These are phyloP conservation scores for Aspergillus neotritici DNA, from an alignment of 2,329 filamentous ascomycete genomes.

Conservation along the genomic window DNA sequence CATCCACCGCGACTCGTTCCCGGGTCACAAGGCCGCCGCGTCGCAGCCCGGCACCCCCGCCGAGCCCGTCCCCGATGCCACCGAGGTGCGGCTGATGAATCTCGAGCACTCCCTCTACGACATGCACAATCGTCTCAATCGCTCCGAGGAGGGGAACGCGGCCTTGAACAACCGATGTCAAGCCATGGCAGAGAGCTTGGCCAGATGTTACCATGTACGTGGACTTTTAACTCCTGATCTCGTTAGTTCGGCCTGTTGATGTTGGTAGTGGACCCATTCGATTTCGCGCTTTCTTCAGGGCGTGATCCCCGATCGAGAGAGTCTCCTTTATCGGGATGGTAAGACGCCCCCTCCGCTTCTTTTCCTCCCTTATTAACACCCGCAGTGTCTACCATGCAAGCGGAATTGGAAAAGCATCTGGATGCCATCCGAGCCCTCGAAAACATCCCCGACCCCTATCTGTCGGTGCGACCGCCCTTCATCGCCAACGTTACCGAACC, in stretches of 20 bases:
- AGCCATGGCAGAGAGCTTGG: constrained; percentile 72
- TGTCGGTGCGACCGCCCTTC: constrained; percentile 60
- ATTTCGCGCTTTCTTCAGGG: constrained; percentile 69
- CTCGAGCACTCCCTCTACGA: constrained; percentile 83
- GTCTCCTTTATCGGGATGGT: constrained; percentile 76
- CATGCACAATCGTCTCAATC: constrained; percentile 65
- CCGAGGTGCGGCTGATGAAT: constrained; percentile 66
- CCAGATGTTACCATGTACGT: constrained; percentile 62
- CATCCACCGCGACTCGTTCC: constrained; percentile 86
- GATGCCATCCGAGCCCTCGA: constrained; percentile 54
- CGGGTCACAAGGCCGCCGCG: constrained; percentile 64
- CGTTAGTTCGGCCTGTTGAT: constrained; percentile 3
- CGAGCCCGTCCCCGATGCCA: constrained; percentile 72
- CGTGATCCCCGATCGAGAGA: constrained; percentile 69
- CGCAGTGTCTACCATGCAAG: constrained; percentile 53
- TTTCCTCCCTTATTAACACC: constrained; percentile 10
- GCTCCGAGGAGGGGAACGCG: constrained; percentile 77
- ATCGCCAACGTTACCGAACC: constrained; percentile 61
- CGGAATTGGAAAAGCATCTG: constrained; percentile 57
- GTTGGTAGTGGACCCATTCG: constrained; percentile 69
- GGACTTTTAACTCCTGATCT: constrained; percentile 2
- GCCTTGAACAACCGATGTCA: constrained; percentile 77
- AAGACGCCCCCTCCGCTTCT: constrained; percentile 32
- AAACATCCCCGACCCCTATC: constrained; percentile 59
- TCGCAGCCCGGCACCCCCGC: constrained; percentile 81